phyloP scores from a whole-genome alignment of 2,329 filamentous ascomycete genomes.

The Epichloe elymi region DNA sequence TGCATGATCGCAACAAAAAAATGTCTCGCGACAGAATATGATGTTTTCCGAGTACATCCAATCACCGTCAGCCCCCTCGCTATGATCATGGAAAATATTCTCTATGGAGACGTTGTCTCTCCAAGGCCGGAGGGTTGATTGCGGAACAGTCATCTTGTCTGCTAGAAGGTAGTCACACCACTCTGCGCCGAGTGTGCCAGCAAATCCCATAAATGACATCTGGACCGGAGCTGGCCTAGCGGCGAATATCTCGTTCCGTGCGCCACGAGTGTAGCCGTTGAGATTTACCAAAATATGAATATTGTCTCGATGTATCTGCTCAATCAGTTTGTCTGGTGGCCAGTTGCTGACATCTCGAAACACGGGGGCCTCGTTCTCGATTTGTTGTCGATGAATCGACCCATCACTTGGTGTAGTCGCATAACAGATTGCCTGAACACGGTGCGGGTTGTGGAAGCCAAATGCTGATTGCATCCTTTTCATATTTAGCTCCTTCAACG shows the following conservation, averaged over 20 bases:
- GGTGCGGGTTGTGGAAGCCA: slow-evolving; percentile 63
- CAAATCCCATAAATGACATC: slow-evolving; percentile 99
- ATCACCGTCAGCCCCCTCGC: slow-evolving; percentile 54
- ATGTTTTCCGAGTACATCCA: slow-evolving; percentile 98
- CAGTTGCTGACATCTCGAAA: slow-evolving; percentile 83
- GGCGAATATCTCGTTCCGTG: slow-evolving; percentile 95
- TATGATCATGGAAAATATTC: slow-evolving; percentile 54
- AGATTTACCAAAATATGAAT: slow-evolving; percentile 94
- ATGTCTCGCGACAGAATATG: slow-evolving; percentile 85
- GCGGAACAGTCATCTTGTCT: slow-evolving; percentile 75
- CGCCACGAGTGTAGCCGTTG: slow-evolving; percentile 95
- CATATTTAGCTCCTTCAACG: neutral
- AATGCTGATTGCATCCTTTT: slow-evolving; percentile 91
- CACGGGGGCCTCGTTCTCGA: slow-evolving; percentile 80
- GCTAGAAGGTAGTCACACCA: slow-evolving; percentile 98
- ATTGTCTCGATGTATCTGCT: slow-evolving; percentile 73
- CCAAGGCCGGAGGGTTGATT: slow-evolving; percentile 66
- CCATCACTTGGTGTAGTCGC: slow-evolving; percentile 86
- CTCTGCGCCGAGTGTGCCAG: slow-evolving; percentile 86
- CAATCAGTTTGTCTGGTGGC: slow-evolving; percentile 70
- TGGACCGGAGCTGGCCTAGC: slow-evolving; percentile 89
- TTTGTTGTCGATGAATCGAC: slow-evolving; percentile 80
- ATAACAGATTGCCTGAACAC: slow-evolving; percentile 83
- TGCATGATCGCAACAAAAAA: slow-evolving; percentile 95
- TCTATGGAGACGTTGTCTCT: slow-evolving; percentile 61